Base-by-base conservation (phyloP, 345 rosid genomes). In the Aquilaria sinensis region DNA sequence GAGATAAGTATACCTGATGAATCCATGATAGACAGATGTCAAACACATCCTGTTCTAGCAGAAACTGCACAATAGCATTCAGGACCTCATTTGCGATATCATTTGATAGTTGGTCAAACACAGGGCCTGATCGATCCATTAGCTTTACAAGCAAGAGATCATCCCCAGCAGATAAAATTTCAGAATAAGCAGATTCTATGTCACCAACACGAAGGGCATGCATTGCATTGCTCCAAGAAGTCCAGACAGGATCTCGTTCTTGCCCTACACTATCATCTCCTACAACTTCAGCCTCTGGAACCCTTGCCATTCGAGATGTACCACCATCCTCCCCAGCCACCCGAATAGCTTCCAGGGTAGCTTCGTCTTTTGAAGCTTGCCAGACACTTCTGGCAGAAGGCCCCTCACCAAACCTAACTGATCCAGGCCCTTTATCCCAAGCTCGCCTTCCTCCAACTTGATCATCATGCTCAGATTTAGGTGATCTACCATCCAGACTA, bases 361-460 rank as follows among this genome's bases (percentile, higher is more conserved):
- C 99, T 83, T 94, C 99, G 56, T 94, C 99, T 72, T 88, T 90
- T 62, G 99, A 94, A 62, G 99, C 96, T 83, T 88, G 99, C 99
- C 99, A 94, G 58, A 88, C 97, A 77, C 97, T 84, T 85, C 99
- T 84, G 50, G 96, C 99, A 45, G 99, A 94, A 73, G 97, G 97
- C 60, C 99, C 99, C 72, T 95, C 99, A 30, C 96, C 98, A 43
- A 85, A 81, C 68, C 99, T 85, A 57, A 81, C 78, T 43, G 85
- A 82, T 57, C 84, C 92, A 29, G 78, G 75, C 56, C 75, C 89
- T 71, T 91, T 91, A 32, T 85, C 89, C 96, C 98, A 85, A 60
- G 78, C 96, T 80, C 96, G 85, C 82, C 94, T 77, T 68, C 80
- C 76, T 61, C 87, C 92, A 65, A 66, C 76, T 69, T 81, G 95